These are phyloP conservation scores for Pleurotus citrinopileatus DNA, from an alignment of 768 basidiomycete genomes.

Conservation along the genomic window DNA sequence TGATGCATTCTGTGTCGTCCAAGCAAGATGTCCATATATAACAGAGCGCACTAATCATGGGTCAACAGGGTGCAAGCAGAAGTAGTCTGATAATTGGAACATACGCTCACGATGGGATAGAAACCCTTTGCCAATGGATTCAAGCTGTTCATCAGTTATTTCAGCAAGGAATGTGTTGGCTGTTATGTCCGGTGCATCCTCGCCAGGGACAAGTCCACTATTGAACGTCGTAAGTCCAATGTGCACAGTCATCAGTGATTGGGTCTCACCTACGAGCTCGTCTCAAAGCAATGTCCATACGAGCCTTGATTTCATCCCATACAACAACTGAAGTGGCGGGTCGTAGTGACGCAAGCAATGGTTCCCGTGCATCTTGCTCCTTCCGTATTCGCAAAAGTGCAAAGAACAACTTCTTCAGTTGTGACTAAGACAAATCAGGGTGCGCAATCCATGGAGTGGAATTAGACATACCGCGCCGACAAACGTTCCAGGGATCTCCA, in stretches of 20 bases:
- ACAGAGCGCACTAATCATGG: constrained; percentile 15
- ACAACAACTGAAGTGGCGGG: constrained; percentile 21
- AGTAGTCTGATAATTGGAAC: constrained; percentile 10
- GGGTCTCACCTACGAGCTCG: constrained; percentile 17
- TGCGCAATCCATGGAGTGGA: background rate
- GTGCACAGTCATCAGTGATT: no score
- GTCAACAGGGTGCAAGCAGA: background rate
- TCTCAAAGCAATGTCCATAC: constrained; percentile 24
- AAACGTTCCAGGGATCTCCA: constrained; percentile 22
- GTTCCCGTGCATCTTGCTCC: constrained; percentile 24
- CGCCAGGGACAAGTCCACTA: constrained; percentile 21
- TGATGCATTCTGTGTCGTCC: constrained; percentile 23
- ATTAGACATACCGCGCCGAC: constrained; percentile 24
- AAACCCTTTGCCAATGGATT: constrained; percentile 21
- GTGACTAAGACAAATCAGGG: constrained; percentile 19
- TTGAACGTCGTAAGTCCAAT: no score
- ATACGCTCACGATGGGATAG: constrained; percentile 24
- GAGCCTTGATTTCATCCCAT: constrained; percentile 22
- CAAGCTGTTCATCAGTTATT: constrained; percentile 23
- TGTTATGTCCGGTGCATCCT: constrained; percentile 28
- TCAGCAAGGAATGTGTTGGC: constrained; percentile 28
- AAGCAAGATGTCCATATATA: constrained; percentile 26
- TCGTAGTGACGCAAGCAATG: constrained; percentile 12
- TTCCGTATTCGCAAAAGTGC: constrained; percentile 26
- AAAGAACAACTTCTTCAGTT: constrained; percentile 28